Base-by-base conservation (phyloP, 1,284 basidiomycete genomes). In the Cutaneotrichosporon mucoides region DNA sequence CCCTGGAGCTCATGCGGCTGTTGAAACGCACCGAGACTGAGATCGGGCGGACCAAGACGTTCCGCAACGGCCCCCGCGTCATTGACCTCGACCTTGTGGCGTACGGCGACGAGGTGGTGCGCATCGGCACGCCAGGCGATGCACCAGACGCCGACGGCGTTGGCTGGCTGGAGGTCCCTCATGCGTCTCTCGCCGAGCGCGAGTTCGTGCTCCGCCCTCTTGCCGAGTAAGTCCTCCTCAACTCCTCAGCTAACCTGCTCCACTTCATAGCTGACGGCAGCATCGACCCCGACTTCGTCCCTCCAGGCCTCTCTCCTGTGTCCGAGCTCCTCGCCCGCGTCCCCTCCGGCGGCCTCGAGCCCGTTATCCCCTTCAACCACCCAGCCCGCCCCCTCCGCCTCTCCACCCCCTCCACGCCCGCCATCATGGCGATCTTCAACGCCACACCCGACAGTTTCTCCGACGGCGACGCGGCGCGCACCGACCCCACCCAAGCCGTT, bases 401-500 rank as follows among this genome's bases (percentile, higher is more conserved):
- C 49, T 57, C 63, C 60, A 33, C 40, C 0, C 57, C 57, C 1
- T 66, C 73, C 10, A 68, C 67, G 35, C 92, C 90, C 1, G 83
- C 84, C 60, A 76, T 98, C 60, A 99, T 99, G 96, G 89, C 89
- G 0, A 97, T 92, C 5, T 84, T 99, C 66, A 98, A 99, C 73
- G 84, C 85, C 3, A 99, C 96, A 0, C 96, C 96, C 1, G 94
- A 99, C 78, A 97, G 93, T 0, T 99, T 99, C 79, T 98, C 94
- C 0, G 93, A 98, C 66, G 92, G 92, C 6, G 83, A 87, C 1
- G 75, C 51, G 0, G 13, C 60, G 11, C 72, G 74, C 7, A 63
- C 73, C 10, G 56, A 69, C 6, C 55, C 64, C 11, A 59, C 66
- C 1, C 57, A 67, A 12, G 68, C 68, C 1, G 65, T 80, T 4